Evolutionary conservation across 2,329 filamentous ascomycete genomes (phyloP), one percentile per base, ranked within the genome.

Genomic region (Fusarium solani-melongenae): DNA sequence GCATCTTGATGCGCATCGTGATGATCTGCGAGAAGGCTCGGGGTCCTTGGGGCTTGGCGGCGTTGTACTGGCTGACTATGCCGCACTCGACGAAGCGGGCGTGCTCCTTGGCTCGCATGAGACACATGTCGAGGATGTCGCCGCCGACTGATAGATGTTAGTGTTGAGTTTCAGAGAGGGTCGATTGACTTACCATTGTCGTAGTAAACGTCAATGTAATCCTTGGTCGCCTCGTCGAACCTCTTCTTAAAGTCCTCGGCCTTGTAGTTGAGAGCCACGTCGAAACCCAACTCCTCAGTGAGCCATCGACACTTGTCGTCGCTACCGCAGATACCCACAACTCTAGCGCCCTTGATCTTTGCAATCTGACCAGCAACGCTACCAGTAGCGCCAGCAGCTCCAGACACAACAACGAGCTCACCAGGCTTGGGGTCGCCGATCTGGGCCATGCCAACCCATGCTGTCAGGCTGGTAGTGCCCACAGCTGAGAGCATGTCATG

Each of bases 291-390:
- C 76, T 91, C 89, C 69, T 88, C 83, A 4, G 84, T 87, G 70
- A 95, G 81, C 87, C 92, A 93, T 58, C 84, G 82, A 75, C 90
- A 93, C 83, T 94, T 94, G 39, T 92, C 90, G 38, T 90, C 87
- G 62, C 86, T 88, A 0, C 92, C 92, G 1, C 91, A 91, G 70
- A 94, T 86, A 8, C 92, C 92, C 24, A 92, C 81, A 14, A 94
- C 89, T 4, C 86, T 75, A 56, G 83, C 83, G 14, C 92, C 93
- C 81, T 91, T 90, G 62, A 94, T 83, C 85, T 94, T 94, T 20
- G 92, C 92, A 74, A 95, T 94, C 83, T 96, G 93, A 0, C 92
- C 93, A 0, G 90, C 93, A 1, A 95, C 89, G 77, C 89, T 92
- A 1, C 93, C 93, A 0, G 93, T 95, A 0, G 93, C 93, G 3